Conservation (phyloP, 352 stramenopile species). For the Phytopythium litorale region DNA sequence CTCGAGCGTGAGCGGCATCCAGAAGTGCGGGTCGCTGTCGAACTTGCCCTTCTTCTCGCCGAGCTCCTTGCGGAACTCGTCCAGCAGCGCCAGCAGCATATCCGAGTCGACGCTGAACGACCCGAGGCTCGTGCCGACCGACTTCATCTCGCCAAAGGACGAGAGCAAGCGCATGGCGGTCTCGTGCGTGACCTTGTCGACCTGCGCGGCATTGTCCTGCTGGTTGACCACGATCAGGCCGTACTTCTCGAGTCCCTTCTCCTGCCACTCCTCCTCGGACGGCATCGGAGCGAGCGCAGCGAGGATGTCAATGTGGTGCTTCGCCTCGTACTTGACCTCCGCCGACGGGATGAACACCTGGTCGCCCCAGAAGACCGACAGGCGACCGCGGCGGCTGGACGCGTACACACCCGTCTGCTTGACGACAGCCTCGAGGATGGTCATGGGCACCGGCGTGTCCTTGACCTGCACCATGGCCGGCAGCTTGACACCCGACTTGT, state of each 20-base stretch:
- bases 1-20: slow-evolving; percentile 97
- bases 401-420: slow-evolving; percentile 98
- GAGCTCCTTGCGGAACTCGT: slow-evolving; percentile 92
- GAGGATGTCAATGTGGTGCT: slow-evolving; percentile 97
- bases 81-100: slow-evolving; percentile 90
- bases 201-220: slow-evolving; percentile 89
- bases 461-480: slow-evolving; percentile 90
- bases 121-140: slow-evolving; percentile 94
- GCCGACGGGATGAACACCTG: slow-evolving; percentile 97
- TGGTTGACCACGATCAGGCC: slow-evolving; percentile 96
- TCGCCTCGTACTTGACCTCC: slow-evolving; percentile 90
- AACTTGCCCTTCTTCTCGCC: slow-evolving; percentile 91
- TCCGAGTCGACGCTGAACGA: slow-evolving; percentile 95
- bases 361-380: slow-evolving; percentile 98
- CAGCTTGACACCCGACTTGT: slow-evolving; percentile 98
- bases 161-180: slow-evolving; percentile 92
- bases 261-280: slow-evolving; percentile 91
- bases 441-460: slow-evolving; percentile 90
- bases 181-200: slow-evolving; percentile 98
- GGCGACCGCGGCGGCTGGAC: slow-evolving; percentile 88
- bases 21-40: slow-evolving; percentile 98
- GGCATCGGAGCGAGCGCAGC: slow-evolving; percentile 94
- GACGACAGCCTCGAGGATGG: slow-evolving; percentile 97
- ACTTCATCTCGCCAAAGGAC: slow-evolving; percentile 92
- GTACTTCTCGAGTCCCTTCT: slow-evolving; percentile 98